Percentiles rank a stretch among this genome's conserved stretches.
These are phyloP conservation scores for Yarrowia galli DNA, from an alignment of 1,139 yeast genomes.

Conservation along the genomic window DNA sequence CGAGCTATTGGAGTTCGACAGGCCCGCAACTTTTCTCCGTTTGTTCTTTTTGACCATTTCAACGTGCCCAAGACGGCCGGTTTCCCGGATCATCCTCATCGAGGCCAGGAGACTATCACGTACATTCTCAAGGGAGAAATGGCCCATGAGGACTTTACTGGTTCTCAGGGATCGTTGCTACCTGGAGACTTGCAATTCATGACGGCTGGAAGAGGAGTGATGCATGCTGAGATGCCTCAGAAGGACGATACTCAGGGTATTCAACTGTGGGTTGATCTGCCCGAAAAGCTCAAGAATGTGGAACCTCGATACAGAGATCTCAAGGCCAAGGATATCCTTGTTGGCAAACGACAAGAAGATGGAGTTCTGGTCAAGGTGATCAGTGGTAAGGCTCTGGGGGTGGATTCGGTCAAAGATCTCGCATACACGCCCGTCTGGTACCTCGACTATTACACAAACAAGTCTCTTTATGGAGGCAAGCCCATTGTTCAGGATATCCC, in stretches of 20 bases:
- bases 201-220: conserved; percentile 93
- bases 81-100: conserved; percentile 92
- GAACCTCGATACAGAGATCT: conserved; percentile 86
- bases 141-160: conserved; percentile 94
- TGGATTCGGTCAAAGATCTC: conserved; percentile 72
- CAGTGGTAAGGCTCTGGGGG: conserved; percentile 79
- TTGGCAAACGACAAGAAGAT: conserved; percentile 63
- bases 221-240: conserved; percentile 84
- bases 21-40: conserved; percentile 80
- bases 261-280: conserved; percentile 93
- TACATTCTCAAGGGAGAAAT: conserved; percentile 74
- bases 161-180: conserved; percentile 74
- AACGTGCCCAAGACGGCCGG: conserved; percentile 69
- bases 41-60: conserved; percentile 85
- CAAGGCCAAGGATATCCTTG: conserved; percentile 73
- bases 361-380: conserved; percentile 64
- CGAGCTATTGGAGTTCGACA: conserved; percentile 76
- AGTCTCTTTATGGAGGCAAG: conserved; percentile 60
- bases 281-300: conserved; percentile 68
- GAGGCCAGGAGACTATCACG: conserved; percentile 90
- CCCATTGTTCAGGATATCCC: conserved; percentile 68
- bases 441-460: conserved; percentile 69
- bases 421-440: conserved; percentile 87
- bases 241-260: conserved; percentile 62
- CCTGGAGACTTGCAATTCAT: conserved; percentile 93